Base-by-base conservation (phyloP, 768 basidiomycete species). In the Agrocybe pediades region DNA sequence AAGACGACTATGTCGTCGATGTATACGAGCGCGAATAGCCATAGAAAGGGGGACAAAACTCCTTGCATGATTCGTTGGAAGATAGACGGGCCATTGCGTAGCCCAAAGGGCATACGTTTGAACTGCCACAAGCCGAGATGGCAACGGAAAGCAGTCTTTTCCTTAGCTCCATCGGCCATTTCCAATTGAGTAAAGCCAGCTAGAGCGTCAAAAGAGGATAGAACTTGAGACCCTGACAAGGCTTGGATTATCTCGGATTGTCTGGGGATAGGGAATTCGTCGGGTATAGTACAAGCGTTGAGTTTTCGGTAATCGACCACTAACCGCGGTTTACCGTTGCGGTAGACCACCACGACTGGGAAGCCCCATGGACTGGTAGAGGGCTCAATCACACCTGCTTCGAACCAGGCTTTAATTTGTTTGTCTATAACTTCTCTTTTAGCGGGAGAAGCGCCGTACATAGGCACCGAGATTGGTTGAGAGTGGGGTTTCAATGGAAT, bases 31-130 rank as follows among this genome's bases (percentile, higher is more conserved):
- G 71, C 53, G 43, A 76, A 75, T 0, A 74, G 51, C 74, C 74
- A 75, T 6, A 77, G 56, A 46, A 58, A 75, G 0, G 69, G 71
- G 0, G 71, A 59, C 0, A 76, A 57, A 0, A 75, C 56, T 6
- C 49, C 48, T 30, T 76, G 72, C 75, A 79, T 78, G 1, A 75
- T 57, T n/a, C 72, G 46, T 48, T 78, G 77, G 50, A 77, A 77
- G 0, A 75, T 62, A 2, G 68, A 60, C 0, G 76, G 77, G 1
- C 73, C 70, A 52, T 73, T 73, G 0, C 65, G 46, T 1, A 65
- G 62, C 1, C 72, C 70, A 46, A 79, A 78, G 0, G 75, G 75
- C 73, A 78, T 75, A 27, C 71, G 46, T 23, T n/a, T n/a, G n/a
- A n/a, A n/a, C n/a, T n/a, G n/a, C n/a, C n/a, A n/a, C n/a, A n/a